These are phyloP conservation scores for Thuja plicata DNA, from an alignment of 83 land plant genomes.

Conservation along the genomic window DNA sequence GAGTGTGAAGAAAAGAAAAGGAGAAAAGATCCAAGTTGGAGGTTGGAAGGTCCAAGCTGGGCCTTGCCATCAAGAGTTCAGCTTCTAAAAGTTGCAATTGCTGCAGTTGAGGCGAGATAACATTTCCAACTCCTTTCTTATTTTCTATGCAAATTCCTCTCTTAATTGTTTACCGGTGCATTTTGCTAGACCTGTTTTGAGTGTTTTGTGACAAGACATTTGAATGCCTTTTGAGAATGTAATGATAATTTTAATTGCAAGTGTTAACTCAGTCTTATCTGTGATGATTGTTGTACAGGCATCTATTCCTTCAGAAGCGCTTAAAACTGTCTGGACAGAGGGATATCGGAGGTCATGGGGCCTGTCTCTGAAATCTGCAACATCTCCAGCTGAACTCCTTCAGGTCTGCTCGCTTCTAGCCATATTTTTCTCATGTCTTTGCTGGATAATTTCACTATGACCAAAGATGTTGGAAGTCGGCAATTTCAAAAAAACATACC, in stretches of 20 bases:
- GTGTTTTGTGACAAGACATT: not conserved
- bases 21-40: constrained; percentile 32
- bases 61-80: constrained; percentile 54
- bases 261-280: not conserved
- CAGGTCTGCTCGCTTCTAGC: constrained; percentile 1
- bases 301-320: constrained; percentile 80
- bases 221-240: not conserved
- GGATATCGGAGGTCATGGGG: constrained; percentile 70
- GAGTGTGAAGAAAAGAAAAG: constrained; percentile 49
- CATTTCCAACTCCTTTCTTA: not conserved
- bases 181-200: not conserved
- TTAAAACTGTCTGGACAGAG: constrained; percentile 72
- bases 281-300: constrained; percentile 38
- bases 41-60: constrained; percentile 22
- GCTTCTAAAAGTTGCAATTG: constrained; percentile 55
- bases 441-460: not conserved
- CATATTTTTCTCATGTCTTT: not conserved
- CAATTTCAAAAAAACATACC: not conserved
- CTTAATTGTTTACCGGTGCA: not conserved
- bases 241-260: not conserved
- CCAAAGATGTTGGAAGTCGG: not conserved
- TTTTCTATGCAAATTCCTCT: not conserved
- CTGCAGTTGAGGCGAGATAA: constrained; percentile 69
- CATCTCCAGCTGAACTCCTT: constrained; percentile 13
- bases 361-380: constrained; percentile 36